Evolutionary conservation across 495 filamentous ascomycete genomes (phyloP), one percentile per base, ranked within the genome.

Genomic region (Talaromyces adpressus): DNA sequence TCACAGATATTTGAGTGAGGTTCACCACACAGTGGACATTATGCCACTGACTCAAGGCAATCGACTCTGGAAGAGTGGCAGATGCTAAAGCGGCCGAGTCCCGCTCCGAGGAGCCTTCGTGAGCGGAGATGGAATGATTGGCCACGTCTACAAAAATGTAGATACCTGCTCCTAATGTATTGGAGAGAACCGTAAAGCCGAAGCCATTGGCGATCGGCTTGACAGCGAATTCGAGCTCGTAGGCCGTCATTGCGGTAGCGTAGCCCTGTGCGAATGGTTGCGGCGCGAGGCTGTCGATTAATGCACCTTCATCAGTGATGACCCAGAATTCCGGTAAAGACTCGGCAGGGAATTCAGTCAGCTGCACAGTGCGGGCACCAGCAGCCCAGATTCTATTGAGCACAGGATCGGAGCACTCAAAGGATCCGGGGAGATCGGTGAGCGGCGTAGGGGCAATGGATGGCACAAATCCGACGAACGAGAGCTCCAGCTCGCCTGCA

Each of bases 331-430:
- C 63, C 2, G 67, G 67, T 18, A 67, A 16, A 29, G 30, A 52
- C 41, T 62, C 23, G 16, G 63, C 62, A 8, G 65, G 59, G 22
- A 69, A 45, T 45, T 67, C 67, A 18, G 27, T 65, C 12, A 69
- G 58, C 63, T 69, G 67, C 6, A 69, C 29, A 6, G 67, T 69
- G 18, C 65, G 65, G 14, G 67, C 65, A 52, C 67, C 67, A 39
- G 54, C 53, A n/a, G 57, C 27, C 68, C 65, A 69, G 22, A 69
- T 64, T 9, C 54, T 56, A 47, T 64, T 67, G 20, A 69, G 22
- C 16, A 57, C 52, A 18, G 25, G 39, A 54, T 69, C 68, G 4
- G 68, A 67, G 45, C 65, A 65, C 7, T 65, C 27, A 59, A 69
- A 69, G 4, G 65, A 67, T 25, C 67, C 67, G 22, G 67, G 65